Evolutionary conservation across 2,329 filamentous ascomycete species (phyloP), one percentile per base, ranked within the genome.

Genomic region (Talaromyces islandicus): DNA sequence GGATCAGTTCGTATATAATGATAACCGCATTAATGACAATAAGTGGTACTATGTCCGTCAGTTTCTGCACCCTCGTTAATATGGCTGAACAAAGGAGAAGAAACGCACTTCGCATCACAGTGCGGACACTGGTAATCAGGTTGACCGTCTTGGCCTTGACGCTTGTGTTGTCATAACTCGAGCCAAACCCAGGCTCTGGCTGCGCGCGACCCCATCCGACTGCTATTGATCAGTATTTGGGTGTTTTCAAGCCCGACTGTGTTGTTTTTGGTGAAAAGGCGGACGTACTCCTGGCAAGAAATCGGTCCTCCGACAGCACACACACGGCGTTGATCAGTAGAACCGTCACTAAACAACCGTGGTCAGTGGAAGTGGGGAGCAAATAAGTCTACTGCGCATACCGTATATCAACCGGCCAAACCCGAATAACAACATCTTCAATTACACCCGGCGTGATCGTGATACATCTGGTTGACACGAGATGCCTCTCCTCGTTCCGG

Each of bases 241-340:
- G 3, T 9, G 3, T 21, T 52, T 5, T 19, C 11, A 10, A 17
- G 11, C 1, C 3, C 14, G 24, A 52, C 2, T 52, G 3, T 29
- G 10, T 21, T 11, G 11, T 29, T n/a, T n/a, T n/a, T n/a, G n/a
- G n/a, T n/a, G n/a, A 11, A 46, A 14, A 4, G 17, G 30, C 6
- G 14, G 3, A 43, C 69, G 57, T 86, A 88, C 78, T 92, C 76
- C 91, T 86, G 60, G 88, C 89, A 66, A 96, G 89, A 76, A 96
- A 96, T 64, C 92, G 89, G 78, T 96, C 92, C 85, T 96, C 92
- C 68, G 91, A 96, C 65, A 97, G 88, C 71, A 97, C 87, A 64
- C 92, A 91, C 72, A 97, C 88, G 66, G 91, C 91, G 77, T 99
- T 99, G 77, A 94, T 87, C 73, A 97, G 85, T 70, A 97, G 90